A percentile compares a stretch with the other conserved stretches of the same genome.
Evolutionary conservation across 1,284 basidiomycete genomes (phyloP).

Genomic region (Meira nashicola): DNA sequence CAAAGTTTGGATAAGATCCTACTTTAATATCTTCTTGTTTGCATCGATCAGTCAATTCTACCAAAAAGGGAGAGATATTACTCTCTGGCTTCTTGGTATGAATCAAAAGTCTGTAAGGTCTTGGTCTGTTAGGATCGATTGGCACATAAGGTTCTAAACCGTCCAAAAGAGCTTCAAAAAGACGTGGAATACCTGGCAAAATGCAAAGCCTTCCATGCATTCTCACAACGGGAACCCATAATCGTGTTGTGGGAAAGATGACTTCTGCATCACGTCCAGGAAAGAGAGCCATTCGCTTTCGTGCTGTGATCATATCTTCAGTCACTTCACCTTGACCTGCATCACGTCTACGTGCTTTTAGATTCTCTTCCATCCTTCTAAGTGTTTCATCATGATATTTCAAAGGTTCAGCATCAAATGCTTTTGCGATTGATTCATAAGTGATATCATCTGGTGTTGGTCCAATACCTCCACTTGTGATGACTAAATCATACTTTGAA

Average conservation of each 20-base stretch:
- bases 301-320: conserved; percentile 56
- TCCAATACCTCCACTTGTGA: conserved; percentile 38
- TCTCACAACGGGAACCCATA: conserved; percentile 82
- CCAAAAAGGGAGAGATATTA: conserved; percentile 62
- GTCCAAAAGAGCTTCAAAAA: conserved; percentile 61
- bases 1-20: conserved; percentile 64
- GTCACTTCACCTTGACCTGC: conserved; percentile 59
- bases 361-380: conserved; percentile 67
- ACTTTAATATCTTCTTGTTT: conserved; percentile 73
- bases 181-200: conserved; percentile 80
- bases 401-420: conserved; percentile 65
- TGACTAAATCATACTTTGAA: conserved; percentile 54
- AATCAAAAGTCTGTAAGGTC: conserved; percentile 37
- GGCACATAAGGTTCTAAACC: conserved; percentile 61
- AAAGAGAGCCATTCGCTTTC: conserved; percentile 48
- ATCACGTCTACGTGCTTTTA: conserved; percentile 62
- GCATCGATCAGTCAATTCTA: conserved; percentile 69
- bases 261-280: conserved; percentile 23
- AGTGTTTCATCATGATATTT: conserved; percentile 75
- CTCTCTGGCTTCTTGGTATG: conserved; percentile 65
- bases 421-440: conserved; percentile 76
- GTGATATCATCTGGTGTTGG: conserved; percentile 62
- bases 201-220: conserved; percentile 77
- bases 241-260: conserved; percentile 37
- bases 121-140: conserved; percentile 30